Evolutionary conservation across 2,329 filamentous ascomycete genomes (phyloP).

Genomic region (Arthrobotrys iridis): DNA sequence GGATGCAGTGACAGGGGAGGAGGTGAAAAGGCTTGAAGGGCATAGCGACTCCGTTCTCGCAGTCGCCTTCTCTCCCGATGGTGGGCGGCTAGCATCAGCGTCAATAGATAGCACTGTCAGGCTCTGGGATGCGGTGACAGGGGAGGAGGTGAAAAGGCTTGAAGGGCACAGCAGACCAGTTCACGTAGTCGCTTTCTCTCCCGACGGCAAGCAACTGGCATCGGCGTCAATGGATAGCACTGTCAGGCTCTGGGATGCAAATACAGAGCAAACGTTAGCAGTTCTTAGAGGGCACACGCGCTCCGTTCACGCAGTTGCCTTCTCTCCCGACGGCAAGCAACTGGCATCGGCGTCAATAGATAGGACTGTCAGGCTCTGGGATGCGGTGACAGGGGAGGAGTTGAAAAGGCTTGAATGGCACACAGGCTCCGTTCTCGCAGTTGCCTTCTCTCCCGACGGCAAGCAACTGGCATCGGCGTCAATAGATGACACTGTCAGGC

Average conservation of each 20-base stretch:
- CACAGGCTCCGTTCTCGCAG: constrained; percentile 44
- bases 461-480: no score
- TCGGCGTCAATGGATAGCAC: constrained; percentile 81
- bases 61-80: constrained; percentile 95
- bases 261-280: constrained; percentile 58
- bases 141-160: no score
- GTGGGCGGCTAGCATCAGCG: constrained; percentile 87
- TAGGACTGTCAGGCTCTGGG: no score
- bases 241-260: constrained; percentile 60
- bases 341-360: no score
- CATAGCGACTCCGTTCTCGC: constrained; percentile 77
- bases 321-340: constrained; percentile 60
- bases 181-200: constrained; percentile 90
- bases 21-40: neutral
- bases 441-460: constrained; percentile 59
- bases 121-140: constrained; percentile 61
- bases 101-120: constrained; percentile 64
- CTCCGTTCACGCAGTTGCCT: neutral
- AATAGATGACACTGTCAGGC: no score
- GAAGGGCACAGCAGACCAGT: constrained; percentile 66
- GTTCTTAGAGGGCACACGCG: constrained; percentile 22
- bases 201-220: constrained; percentile 82
- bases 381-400: neutral
- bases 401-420: constrained; percentile 56
- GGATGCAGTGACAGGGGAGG: constrained; percentile 48